Evolutionary conservation across 345 rosid species (phyloP).

Genomic region (Carallia pectinifolia): DNA sequence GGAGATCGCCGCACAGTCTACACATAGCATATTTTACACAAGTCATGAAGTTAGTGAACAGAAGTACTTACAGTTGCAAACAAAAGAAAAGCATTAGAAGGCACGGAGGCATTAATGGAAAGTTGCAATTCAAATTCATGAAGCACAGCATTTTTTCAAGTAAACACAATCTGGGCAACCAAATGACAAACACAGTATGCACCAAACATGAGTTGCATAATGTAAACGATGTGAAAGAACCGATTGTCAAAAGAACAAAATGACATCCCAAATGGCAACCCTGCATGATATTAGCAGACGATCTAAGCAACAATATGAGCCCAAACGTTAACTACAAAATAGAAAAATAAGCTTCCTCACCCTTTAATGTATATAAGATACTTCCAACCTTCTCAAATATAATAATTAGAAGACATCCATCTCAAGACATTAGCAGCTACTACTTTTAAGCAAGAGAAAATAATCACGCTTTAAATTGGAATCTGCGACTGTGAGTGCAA

Average conservation of each 20-base stretch:
- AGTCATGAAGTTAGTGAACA: conserved; percentile 6
- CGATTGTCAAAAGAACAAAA: background rate
- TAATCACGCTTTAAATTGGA: no score
- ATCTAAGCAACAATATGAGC: no score
- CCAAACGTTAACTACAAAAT: no score
- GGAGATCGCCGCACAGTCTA: conserved; percentile 63
- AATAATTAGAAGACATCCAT: no score
- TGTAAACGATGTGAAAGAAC: background rate
- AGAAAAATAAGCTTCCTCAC: no score
- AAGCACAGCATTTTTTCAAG: background rate
- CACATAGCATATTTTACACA: conserved; percentile 21
- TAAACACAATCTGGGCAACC: background rate
- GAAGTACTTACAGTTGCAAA: conserved; percentile 14
- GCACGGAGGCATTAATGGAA: background rate
- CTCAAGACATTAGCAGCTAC: no score
- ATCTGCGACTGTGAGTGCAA: no score
- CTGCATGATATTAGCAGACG: no score
- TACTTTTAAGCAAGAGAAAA: no score
- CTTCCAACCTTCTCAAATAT: no score
- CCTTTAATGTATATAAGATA: no score
- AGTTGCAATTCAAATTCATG: background rate
- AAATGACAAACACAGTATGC: no score
- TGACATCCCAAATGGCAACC: background rate
- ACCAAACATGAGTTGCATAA: background rate
- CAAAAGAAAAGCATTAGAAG: background rate